Evolutionary conservation across 176 grass and related monocot genomes (phyloP).

Genomic region (Bothriochloa decipiens): DNA sequence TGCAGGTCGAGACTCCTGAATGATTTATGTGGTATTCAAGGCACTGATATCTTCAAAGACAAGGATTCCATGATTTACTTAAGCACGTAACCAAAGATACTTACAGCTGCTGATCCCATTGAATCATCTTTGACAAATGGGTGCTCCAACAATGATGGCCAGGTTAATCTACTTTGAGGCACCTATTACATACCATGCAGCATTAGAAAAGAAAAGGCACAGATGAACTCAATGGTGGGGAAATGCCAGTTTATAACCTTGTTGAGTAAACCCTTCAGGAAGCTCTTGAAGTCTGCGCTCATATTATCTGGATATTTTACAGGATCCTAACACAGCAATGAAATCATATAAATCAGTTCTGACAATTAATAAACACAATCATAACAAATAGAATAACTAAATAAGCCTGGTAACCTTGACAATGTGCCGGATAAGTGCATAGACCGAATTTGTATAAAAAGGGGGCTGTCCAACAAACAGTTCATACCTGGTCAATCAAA

Average conservation of each 20-base stretch:
- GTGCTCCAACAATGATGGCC: constrained; percentile 87
- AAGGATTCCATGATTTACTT: constrained; percentile 6
- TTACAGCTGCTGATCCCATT: constrained; percentile 44
- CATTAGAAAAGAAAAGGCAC: constrained; percentile 50
- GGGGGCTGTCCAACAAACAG: constrained; percentile 96
- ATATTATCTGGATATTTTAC: constrained; percentile 98
- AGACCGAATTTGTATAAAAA: constrained; percentile 99
- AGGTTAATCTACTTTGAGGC: constrained; percentile 89
- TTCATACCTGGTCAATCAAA: constrained; percentile 71
- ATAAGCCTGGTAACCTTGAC: constrained; percentile 69
- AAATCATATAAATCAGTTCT: constrained; percentile 36
- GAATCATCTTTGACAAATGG: constrained; percentile 91
- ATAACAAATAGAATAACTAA: constrained; percentile 37
- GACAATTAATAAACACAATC: background rate
- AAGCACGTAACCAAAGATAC: background rate
- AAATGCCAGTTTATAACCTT: constrained; percentile 59
- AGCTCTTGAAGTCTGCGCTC: constrained; percentile 89
- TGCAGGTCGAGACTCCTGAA: constrained; percentile 36
- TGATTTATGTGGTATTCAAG: constrained; percentile 24
- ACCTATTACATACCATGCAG: constrained; percentile 52
- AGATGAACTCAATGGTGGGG: constrained; percentile 15
- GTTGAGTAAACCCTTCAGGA: constrained; percentile 91
- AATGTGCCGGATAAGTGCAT: constrained; percentile 92
- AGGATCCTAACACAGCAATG: constrained; percentile 62
- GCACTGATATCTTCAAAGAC: background rate